phyloP scores from a whole-genome alignment of 2,329 filamentous ascomycete genomes.

The Colletotrichum viniferum region DNA sequence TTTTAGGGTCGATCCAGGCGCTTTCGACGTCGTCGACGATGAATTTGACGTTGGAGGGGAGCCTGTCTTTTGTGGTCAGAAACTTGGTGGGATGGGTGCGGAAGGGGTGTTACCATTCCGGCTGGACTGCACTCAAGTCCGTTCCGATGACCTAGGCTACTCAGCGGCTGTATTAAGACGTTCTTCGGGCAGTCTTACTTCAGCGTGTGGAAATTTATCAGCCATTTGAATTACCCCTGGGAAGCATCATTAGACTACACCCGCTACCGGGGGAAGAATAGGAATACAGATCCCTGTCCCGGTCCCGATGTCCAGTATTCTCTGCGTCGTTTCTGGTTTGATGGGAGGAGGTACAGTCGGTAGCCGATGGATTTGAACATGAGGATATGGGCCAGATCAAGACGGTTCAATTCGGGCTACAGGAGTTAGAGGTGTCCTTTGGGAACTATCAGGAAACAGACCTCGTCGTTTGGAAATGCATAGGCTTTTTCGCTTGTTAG shows the following conservation, averaged over 20 bases:
- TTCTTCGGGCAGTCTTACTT: neutral
- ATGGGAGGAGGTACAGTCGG: neutral
- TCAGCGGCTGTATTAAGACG: neutral
- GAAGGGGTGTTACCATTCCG: neutral
- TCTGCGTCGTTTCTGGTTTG: constrained; percentile 1
- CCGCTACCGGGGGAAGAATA: neutral
- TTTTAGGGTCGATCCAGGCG: constrained; percentile 38
- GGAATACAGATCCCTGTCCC: constrained; percentile 63
- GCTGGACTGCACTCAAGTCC: constrained; percentile 6
- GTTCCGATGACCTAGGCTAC: neutral
- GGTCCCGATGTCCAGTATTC: constrained; percentile 63
- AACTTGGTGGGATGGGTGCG: neutral
- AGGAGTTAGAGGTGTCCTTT: fast-evolving
- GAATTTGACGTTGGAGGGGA: constrained; percentile 70
- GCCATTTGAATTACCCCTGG: neutral
- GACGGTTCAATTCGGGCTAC: constrained; percentile 1
- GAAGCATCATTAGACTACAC: neutral
- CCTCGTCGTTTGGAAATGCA: constrained; percentile 40
- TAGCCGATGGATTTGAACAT: neutral
- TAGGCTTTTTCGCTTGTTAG: constrained; percentile 1
- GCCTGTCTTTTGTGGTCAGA: neutral
- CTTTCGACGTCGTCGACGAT: constrained; percentile 68
- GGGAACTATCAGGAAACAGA: neutral
- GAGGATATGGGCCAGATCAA: neutral
- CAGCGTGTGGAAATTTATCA: neutral